phyloP scores from a whole-genome alignment of 75 land plant genomes.

The Picea glauca region DNA sequence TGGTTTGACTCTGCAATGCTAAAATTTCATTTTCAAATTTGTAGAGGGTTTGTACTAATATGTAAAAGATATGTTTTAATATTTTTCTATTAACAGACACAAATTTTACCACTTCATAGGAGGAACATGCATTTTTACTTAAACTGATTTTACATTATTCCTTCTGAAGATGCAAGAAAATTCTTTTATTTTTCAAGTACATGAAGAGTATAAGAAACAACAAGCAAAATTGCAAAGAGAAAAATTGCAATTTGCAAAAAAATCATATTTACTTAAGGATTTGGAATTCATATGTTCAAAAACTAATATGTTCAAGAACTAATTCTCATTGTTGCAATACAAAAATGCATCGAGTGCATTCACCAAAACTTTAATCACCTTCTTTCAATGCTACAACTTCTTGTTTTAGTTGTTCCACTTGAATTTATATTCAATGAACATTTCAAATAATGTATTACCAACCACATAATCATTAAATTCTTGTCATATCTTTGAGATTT shows the following conservation, averaged over 20 bases:
- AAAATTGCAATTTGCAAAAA: constrained; percentile 8
- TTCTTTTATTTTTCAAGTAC: constrained; percentile 20
- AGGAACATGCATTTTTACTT: neutral
- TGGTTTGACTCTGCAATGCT: too few species aligned
- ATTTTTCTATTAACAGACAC: neutral
- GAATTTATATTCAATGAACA: too few species aligned
- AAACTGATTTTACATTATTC: neutral
- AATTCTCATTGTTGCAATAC: too few species aligned
- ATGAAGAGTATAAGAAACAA: constrained; percentile 44
- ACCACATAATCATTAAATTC: too few species aligned
- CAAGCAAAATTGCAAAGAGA: constrained; percentile 31
- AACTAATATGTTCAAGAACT: too few species aligned
- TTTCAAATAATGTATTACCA: too few species aligned
- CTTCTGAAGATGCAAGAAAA: neutral
- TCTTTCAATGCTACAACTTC: too few species aligned
- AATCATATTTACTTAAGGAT: constrained; percentile 16
- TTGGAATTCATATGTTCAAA: constrained; percentile 30
- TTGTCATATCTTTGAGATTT: too few species aligned
- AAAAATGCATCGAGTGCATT: too few species aligned
- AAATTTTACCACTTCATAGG: neutral
- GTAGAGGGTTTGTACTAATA: neutral
- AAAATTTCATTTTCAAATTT: too few species aligned
- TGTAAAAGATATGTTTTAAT: neutral
- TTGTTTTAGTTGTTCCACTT: too few species aligned
- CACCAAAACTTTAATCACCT: too few species aligned